Conservation (phyloP, 768 basidiomycete species). For the Collybia sordida region DNA sequence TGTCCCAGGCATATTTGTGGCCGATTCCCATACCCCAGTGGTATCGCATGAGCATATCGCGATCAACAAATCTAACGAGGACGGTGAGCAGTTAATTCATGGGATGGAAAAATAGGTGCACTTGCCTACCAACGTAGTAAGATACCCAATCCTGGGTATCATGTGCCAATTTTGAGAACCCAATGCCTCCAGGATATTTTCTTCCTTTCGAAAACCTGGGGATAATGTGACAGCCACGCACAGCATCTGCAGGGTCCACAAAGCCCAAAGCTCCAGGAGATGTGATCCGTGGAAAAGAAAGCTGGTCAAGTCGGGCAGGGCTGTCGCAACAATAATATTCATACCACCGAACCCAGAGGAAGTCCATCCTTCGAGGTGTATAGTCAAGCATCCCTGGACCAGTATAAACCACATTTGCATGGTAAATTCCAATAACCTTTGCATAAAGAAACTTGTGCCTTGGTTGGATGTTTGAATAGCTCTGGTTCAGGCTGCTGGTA, state of each 20-base stretch:
- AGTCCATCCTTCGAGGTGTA: slow-evolving; percentile 14
- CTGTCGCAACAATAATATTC: neutral
- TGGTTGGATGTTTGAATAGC: no score
- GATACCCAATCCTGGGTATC: neutral
- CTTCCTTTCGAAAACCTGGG: slow-evolving; percentile 22
- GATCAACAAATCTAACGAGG: slow-evolving; percentile 15
- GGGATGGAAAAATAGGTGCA: neutral
- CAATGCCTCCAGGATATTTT: neutral
- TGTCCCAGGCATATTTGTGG: no score
- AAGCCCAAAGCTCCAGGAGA: slow-evolving; percentile 30
- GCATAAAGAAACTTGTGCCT: slow-evolving; percentile 21
- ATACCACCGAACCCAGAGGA: slow-evolving; percentile 25
- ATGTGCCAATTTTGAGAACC: neutral
- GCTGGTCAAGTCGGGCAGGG: slow-evolving; percentile 8
- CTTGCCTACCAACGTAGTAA: neutral
- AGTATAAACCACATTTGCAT: slow-evolving; percentile 8
- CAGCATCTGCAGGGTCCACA: slow-evolving; percentile 29
- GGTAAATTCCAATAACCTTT: slow-evolving; percentile 20
- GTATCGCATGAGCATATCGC: slow-evolving; percentile 18
- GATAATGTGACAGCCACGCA: slow-evolving; percentile 30
- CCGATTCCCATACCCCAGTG: slow-evolving; percentile 16
- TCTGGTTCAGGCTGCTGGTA: no score
- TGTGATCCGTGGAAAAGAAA: slow-evolving; percentile 19
- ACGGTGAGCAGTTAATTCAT: neutral
- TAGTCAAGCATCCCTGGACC: neutral